Evolutionary conservation across 2,329 filamentous ascomycete species (phyloP).

Genomic region (Hymenoscyphus linearis): DNA sequence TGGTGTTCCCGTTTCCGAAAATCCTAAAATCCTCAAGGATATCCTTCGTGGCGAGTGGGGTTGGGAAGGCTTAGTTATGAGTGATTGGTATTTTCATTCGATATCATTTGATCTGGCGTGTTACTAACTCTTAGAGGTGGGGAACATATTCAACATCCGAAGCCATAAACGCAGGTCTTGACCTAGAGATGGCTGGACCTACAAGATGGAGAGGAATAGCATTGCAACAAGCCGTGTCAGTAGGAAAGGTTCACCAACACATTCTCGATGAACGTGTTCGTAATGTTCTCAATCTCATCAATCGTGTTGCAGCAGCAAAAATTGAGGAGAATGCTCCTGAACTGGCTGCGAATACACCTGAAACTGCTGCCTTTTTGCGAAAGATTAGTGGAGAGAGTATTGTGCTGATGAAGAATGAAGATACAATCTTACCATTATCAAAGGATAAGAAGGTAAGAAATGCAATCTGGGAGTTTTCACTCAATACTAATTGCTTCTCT

Average conservation of each 20-base stretch:
- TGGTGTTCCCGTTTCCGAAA: constrained; percentile 39
- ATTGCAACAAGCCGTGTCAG: constrained; percentile 22
- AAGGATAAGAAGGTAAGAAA: constrained; percentile 50
- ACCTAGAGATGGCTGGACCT: constrained; percentile 57
- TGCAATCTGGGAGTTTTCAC: background rate
- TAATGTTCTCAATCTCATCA: constrained; percentile 26
- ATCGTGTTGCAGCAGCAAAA: constrained; percentile 34
- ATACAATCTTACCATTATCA: constrained; percentile 48
- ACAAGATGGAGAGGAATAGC: constrained; percentile 27
- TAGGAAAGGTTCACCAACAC: constrained; percentile 22
- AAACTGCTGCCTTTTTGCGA: constrained; percentile 42
- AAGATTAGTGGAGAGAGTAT: constrained; percentile 55
- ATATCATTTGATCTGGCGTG: background rate
- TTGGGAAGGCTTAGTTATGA: constrained; percentile 42
- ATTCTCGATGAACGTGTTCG: constrained; percentile 26
- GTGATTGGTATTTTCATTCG: constrained; percentile 38
- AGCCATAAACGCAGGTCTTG: constrained; percentile 46
- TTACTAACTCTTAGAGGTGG: constrained; percentile 22
- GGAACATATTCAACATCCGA: constrained; percentile 51
- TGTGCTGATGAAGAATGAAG: constrained; percentile 61
- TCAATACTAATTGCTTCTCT: constrained; percentile 2
- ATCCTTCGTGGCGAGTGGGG: constrained; percentile 41
- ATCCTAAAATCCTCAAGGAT: constrained; percentile 35
- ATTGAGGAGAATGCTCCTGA: constrained; percentile 26
- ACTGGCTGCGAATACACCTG: constrained; percentile 28